These are phyloP conservation scores for Meyerozyma elateridarum DNA, from an alignment of 1,139 yeast genomes.

Conservation along the genomic window DNA sequence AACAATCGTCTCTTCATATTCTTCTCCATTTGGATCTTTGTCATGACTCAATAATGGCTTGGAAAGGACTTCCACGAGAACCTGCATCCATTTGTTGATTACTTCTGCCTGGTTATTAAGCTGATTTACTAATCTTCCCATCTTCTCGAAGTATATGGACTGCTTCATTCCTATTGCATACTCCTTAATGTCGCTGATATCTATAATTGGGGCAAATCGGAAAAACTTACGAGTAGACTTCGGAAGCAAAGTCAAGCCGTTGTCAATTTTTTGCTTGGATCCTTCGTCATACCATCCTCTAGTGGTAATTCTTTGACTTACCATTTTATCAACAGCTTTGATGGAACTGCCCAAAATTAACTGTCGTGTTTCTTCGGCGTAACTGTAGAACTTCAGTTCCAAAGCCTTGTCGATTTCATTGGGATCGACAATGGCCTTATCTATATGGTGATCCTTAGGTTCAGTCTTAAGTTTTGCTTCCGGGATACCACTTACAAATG, in stretches of 20 bases:
- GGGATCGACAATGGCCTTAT: too few relatives aligned
- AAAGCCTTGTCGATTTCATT: slow-evolving; percentile 16
- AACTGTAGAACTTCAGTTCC: slow-evolving; percentile 45
- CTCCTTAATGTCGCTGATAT: slow-evolving; percentile 14
- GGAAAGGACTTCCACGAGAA: slow-evolving; percentile 41
- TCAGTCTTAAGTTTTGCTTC: slow-evolving; percentile 10
- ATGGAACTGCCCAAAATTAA: slow-evolving; percentile 47
- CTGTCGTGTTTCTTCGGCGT: slow-evolving; percentile 61
- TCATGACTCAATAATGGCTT: slow-evolving; percentile 43
- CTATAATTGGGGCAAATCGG: slow-evolving; percentile 25
- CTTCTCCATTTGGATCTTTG: slow-evolving; percentile 65
- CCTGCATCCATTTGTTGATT: slow-evolving; percentile 51
- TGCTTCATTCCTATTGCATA: slow-evolving; percentile 20
- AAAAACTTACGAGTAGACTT: slow-evolving; percentile 34
- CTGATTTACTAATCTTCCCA: slow-evolving; percentile 23
- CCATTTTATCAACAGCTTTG: slow-evolving; percentile 25
- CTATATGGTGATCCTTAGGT: slow-evolving; percentile 10
- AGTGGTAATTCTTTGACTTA: slow-evolving; percentile 21
- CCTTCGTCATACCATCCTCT: slow-evolving; percentile 18
- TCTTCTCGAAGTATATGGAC: slow-evolving; percentile 17
- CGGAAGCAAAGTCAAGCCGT: slow-evolving; percentile 29
- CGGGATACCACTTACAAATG: slow-evolving; percentile 19
- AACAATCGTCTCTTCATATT: slow-evolving; percentile 66
- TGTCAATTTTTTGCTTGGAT: slow-evolving; percentile 19
- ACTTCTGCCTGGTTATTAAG: slow-evolving; percentile 55